These are phyloP conservation scores for Gossypium arboreum DNA, from an alignment of 345 rosid genomes.

Conservation along the genomic window DNA sequence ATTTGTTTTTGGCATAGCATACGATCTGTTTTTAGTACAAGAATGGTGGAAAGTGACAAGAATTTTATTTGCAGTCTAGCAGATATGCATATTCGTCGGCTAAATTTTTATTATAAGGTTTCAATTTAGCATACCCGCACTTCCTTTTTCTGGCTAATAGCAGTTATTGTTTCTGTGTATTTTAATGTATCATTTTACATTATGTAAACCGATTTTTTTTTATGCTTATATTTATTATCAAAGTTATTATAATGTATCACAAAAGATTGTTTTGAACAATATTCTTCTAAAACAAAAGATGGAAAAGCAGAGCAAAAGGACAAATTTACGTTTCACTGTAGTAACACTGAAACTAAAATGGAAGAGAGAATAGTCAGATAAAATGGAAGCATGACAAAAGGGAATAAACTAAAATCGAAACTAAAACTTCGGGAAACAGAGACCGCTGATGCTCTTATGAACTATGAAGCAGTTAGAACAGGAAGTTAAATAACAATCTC, in stretches of 20 bases:
- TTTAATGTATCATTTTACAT: too few relatives aligned
- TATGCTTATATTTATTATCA: too few relatives aligned
- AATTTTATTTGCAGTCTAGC: background rate
- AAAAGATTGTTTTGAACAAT: too few relatives aligned
- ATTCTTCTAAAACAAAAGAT: too few relatives aligned
- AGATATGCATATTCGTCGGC: background rate
- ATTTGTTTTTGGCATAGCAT: background rate
- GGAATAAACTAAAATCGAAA: background rate
- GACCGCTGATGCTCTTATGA: background rate
- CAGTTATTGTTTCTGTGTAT: too few relatives aligned
- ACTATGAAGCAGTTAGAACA: background rate
- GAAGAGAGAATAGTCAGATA: background rate
- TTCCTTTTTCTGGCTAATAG: too few relatives aligned
- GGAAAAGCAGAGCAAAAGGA: too few relatives aligned
- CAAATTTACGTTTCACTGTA: too few relatives aligned
- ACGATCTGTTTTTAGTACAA: background rate
- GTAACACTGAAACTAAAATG: too few relatives aligned
- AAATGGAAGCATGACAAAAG: background rate
- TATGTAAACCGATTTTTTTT: too few relatives aligned
- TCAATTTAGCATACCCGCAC: too few relatives aligned
- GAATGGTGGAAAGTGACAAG: background rate
- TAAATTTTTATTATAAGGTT: background rate
- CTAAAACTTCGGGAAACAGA: background rate
- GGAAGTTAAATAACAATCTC: conserved; percentile 53
- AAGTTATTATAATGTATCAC: too few relatives aligned